Base-by-base conservation (phyloP, 768 basidiomycete species). In the Dioszegia crocea region DNA sequence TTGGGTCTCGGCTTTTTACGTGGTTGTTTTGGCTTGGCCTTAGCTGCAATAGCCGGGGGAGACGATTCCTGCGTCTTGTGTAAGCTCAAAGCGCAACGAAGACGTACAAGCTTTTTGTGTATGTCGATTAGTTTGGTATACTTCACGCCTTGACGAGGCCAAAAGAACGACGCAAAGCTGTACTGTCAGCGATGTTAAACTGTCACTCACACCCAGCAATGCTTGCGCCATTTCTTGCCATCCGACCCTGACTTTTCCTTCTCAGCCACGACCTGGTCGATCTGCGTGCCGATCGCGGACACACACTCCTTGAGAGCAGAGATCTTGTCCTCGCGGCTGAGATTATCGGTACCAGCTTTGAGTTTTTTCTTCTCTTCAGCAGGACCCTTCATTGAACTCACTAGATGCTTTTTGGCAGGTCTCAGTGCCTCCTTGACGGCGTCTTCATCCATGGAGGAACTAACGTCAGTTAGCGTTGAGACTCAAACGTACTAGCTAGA, bases 291-390 rank as follows among this genome's bases (percentile, higher is more conserved):
- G 58, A 99, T 96, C 10, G 88, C 88, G 57, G 90, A 86, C 27
- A 99, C 82, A 36, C 93, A 96, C 67, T 97, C 91, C 75, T 98
- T 99, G 66, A 98, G 80, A 44, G 94, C 90, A 0, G 87, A 86
- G 66, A 99, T 89, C 78, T 99, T 99, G 76, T 97, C 90, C 67
- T 97, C 93, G 67, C 93, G 83, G 57, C 87, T 87, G 82, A 97
- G 88, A 64, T 91, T 86, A 62, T 91, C 92, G 24, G 91, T 93
- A 12, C 89, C 90, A 45, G 89, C 78, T 77, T 97, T 98, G 39
- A 99, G 82, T 80, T 91, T 88, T 86, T 97, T 98, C 89, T 92
- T 70, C 17, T 33, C 16, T 64, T 45, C 27, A 56, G 54, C 39
- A 8, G 0, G 30, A 17, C 3, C n/a, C 26, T 36, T 43, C 11